Evolutionary conservation across 257 asterid genomes (phyloP).

Genomic region (Primulina huaijiensis): DNA sequence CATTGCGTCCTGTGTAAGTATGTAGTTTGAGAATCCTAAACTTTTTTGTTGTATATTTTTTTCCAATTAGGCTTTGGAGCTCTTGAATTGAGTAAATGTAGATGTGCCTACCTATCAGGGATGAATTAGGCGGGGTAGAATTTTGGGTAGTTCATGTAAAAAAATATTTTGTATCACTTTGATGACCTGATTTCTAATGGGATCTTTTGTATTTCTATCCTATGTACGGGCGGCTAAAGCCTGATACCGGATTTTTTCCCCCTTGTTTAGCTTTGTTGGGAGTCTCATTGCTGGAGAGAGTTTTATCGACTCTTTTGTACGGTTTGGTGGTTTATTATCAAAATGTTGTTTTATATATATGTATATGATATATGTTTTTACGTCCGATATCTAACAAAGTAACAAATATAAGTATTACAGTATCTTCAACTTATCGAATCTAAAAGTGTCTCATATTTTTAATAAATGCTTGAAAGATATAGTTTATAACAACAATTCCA

Average conservation of each 20-base stretch:
- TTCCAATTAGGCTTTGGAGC: not conserved
- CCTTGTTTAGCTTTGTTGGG: not conserved
- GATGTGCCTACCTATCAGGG: not conserved
- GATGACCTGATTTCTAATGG: not conserved
- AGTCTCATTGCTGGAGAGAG: not conserved
- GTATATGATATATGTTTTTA: too few relatives aligned
- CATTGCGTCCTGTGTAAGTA: not conserved
- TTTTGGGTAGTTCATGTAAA: not conserved
- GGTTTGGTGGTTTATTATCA: too few relatives aligned
- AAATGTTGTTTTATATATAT: not conserved
- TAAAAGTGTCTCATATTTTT: not conserved
- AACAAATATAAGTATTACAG: not conserved
- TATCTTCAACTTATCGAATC: not conserved
- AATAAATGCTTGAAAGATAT: not conserved
- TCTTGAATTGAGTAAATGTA: too few relatives aligned
- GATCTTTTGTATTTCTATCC: not conserved
- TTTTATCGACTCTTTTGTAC: too few relatives aligned
- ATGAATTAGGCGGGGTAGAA: not conserved
- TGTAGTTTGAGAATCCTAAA: too few relatives aligned
- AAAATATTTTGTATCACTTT: not conserved
- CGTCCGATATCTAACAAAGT: not conserved
- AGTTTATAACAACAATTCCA: too few relatives aligned
- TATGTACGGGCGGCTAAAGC: not conserved
- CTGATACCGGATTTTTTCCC: not conserved
- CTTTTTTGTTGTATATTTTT: too few relatives aligned